phyloP scores from a whole-genome alignment of 176 grass and related monocot genomes.

The Pontederia paniculata region DNA sequence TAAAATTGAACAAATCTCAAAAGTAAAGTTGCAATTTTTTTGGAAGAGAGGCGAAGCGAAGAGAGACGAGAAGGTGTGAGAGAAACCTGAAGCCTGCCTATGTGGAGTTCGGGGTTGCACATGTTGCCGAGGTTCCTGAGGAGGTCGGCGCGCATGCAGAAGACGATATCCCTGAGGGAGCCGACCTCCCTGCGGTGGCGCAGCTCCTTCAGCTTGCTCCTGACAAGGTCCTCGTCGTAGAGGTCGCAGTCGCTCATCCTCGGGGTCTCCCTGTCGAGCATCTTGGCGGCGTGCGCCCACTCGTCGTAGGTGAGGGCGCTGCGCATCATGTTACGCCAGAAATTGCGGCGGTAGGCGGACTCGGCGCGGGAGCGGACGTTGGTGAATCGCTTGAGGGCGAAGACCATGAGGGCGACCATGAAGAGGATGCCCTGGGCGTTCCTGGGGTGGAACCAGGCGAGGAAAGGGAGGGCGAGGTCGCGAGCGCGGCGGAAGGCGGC shows the following conservation, averaged over 20 bases:
- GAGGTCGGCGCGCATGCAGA: conserved; percentile 70
- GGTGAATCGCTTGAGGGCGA: conserved; percentile 31
- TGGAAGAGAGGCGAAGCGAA: no score
- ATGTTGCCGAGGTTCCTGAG: conserved; percentile 78
- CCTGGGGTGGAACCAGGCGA: conserved; percentile 54
- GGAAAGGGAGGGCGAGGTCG: conserved; percentile 9
- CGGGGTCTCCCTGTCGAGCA: conserved; percentile 64
- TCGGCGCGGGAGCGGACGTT: conserved; percentile 44
- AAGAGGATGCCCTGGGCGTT: conserved; percentile 74
- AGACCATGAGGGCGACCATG: conserved; percentile 55
- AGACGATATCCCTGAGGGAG: conserved; percentile 68
- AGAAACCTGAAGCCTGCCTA: conserved; percentile 52
- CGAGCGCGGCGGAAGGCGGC: conserved; percentile 22
- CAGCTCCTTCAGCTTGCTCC: conserved; percentile 69
- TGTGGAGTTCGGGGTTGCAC: conserved; percentile 86
- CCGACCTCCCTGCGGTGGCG: conserved; percentile 50
- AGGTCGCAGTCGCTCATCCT: conserved; percentile 54
- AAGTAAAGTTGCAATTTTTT: no score
- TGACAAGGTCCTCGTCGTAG: conserved; percentile 76
- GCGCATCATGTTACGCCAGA: conserved; percentile 90
- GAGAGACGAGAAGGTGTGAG: no score
- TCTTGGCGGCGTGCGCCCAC: conserved; percentile 80
- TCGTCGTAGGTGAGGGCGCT: conserved; percentile 83
- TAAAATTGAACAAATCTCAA: neutral
- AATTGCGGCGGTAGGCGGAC: conserved; percentile 80